Base-by-base conservation (phyloP, 306 rosid species). In the Corylus heterophylla region DNA sequence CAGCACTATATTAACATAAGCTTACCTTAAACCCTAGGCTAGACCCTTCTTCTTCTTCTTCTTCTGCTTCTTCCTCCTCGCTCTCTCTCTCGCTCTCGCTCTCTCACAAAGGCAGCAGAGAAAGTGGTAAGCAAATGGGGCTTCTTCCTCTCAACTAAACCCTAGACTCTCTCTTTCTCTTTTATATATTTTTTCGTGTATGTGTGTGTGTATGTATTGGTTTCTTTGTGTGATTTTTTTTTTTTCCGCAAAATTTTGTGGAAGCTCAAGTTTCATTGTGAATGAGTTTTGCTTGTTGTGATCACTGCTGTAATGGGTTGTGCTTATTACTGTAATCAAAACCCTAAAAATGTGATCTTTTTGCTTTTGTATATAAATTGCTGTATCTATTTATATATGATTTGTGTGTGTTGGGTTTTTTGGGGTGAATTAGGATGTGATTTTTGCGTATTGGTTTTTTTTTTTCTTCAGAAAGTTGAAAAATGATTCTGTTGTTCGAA, bases 401-500 rank as follows among this genome's bases (percentile, higher is more conserved):
- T 31, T 10, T 76, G 72, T 45, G 74, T 48, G 7, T 54, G 51
- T 42, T 73, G n/a, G 73, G 39, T 14, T 59, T 54, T 54, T 11
- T 7, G n/a, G 74, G 27, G 44, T 39, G 6, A 39, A 71, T 14
- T 51, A 47, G 11, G 6, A 39, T 39, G 44, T 4, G 44, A 3
- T 39, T 39, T 39, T 39, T 48, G 51, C 1, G 51, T 7, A 8
- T 8, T 8, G 3, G 25, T 58, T 39, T 44, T 39, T 39, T 39
- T 54, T 78, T 58, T 82, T 77, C 71, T 80, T 70, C 51, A 75
- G 68, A 76, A 76, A 79, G 64, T 55, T 17, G 29, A 1, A 86
- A 78, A 74, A 94, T 94, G 98, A 92, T 92, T 25, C 88, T 92
- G 16, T 68, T 94, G 76, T 94, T 90, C 10, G 98, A 94, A 74